A percentile compares a stretch with the other conserved stretches of the same genome.
Conservation (phyloP, 768 basidiomycete genomes). For the Leccinellum rugosiceps region DNA sequence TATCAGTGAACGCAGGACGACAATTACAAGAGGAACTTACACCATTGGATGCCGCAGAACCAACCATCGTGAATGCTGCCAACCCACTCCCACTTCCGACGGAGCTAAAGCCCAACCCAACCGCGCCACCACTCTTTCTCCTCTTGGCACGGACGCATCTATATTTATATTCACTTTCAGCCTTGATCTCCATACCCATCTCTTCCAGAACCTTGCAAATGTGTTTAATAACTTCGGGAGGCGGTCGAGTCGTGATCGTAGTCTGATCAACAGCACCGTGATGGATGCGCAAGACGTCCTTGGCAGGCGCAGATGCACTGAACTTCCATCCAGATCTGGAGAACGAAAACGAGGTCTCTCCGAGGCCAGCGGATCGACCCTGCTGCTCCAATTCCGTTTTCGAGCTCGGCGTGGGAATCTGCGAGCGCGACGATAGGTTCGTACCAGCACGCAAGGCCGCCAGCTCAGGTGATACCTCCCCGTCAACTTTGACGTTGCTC, state of each 20-base stretch:
- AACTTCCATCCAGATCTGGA: slow-evolving; percentile 37
- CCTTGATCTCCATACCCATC: slow-evolving; percentile 88
- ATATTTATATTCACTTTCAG: slow-evolving; percentile 90
- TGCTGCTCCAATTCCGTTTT: slow-evolving; percentile 20
- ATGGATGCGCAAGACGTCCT: slow-evolving; percentile 71
- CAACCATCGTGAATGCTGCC: slow-evolving; percentile 74
- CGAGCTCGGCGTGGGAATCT: slow-evolving; percentile 29
- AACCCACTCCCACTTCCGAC: slow-evolving; percentile 43
- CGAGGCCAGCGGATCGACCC: slow-evolving; percentile 20
- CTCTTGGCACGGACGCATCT: slow-evolving; percentile 79
- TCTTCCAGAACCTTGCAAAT: slow-evolving; percentile 73
- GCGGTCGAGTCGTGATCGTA: slow-evolving; percentile 79
- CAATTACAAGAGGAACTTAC: slow-evolving; percentile 44
- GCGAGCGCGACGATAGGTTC: slow-evolving; percentile 27
- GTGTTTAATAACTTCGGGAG: slow-evolving; percentile 86
- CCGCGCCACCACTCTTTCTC: slow-evolving; percentile 49
- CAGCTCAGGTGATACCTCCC: slow-evolving; percentile 18
- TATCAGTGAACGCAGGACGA: slow-evolving; percentile 7
- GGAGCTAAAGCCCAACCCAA: slow-evolving; percentile 43
- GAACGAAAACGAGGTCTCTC: slow-evolving; percentile 35
- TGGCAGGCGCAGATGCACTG: slow-evolving; percentile 30
- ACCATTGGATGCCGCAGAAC: slow-evolving; percentile 82
- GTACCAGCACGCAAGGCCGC: slow-evolving; percentile 17
- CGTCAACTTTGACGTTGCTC: slow-evolving; percentile 45
- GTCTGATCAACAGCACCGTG: slow-evolving; percentile 91